Evolutionary conservation across 352 stramenopile species (phyloP).

Genomic region (Globisporangium splendens): DNA sequence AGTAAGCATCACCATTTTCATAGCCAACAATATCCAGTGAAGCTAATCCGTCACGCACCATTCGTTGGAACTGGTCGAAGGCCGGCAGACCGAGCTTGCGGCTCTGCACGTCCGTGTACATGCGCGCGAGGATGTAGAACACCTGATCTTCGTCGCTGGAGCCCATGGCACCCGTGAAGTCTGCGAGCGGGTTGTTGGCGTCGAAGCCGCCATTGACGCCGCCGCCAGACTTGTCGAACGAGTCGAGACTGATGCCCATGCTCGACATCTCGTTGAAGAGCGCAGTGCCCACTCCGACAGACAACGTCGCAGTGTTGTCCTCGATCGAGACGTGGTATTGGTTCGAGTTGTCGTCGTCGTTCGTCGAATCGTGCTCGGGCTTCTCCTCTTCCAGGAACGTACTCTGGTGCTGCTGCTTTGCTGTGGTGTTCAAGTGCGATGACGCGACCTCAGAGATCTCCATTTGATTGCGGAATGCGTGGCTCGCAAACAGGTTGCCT

Average conservation of each 20-base stretch:
- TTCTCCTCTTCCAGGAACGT: constrained; percentile 35
- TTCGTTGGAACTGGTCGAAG: constrained; percentile 80
- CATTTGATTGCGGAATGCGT: constrained; percentile 71
- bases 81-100: constrained; percentile 77
- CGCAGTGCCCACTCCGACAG: constrained; percentile 37
- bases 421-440: constrained; percentile 1
- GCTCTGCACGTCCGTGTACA: constrained; percentile 66
- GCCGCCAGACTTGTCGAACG: constrained; percentile 36
- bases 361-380: constrained; percentile 13
- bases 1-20: neutral
- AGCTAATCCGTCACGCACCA: constrained; percentile 41
- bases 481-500: constrained; percentile 72
- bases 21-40: neutral
- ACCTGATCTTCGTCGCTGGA: constrained; percentile 63
- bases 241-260: constrained; percentile 68
- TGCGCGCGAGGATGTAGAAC: constrained; percentile 77
- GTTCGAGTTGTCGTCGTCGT: constrained; percentile 26
- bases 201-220: constrained; percentile 15
- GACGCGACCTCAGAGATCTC: constrained; percentile 30
- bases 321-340: constrained; percentile 11
- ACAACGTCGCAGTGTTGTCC: constrained; percentile 14
- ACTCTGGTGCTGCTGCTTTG: constrained; percentile 5
- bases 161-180: constrained; percentile 34
- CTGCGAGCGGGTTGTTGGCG: constrained; percentile 24
- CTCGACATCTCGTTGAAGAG: constrained; percentile 76